phyloP scores from a whole-genome alignment of 2,329 filamentous ascomycete species.

The Aurifilum marmelostoma region DNA sequence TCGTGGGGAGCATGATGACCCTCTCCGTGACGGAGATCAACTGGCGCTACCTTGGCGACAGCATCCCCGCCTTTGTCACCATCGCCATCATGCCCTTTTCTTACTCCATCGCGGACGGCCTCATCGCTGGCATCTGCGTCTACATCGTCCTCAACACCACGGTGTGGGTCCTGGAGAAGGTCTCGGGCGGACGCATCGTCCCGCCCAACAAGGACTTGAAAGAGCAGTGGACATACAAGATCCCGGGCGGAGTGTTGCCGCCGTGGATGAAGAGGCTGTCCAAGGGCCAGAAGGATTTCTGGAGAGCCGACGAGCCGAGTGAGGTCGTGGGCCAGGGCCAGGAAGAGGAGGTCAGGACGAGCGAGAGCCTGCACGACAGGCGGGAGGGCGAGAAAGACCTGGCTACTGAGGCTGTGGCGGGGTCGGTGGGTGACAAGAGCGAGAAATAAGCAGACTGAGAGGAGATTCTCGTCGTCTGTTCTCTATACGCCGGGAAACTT shows the following conservation, averaged over 20 bases:
- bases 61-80: slow-evolving; percentile 81
- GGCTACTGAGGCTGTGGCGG: slow-evolving; percentile 16
- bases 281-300: slow-evolving; percentile 74
- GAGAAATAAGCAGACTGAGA: neutral
- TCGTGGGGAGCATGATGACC: slow-evolving; percentile 89
- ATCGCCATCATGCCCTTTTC: slow-evolving; percentile 88
- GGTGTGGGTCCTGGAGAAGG: slow-evolving; percentile 70
- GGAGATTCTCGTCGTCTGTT: neutral
- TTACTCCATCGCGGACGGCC: slow-evolving; percentile 84
- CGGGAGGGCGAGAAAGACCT: slow-evolving; percentile 18
- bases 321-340: slow-evolving; percentile 18
- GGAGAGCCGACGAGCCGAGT: slow-evolving; percentile 50
- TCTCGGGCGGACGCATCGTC: slow-evolving; percentile 69
- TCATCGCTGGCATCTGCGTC: slow-evolving; percentile 78
- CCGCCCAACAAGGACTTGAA: slow-evolving; percentile 77
- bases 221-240: slow-evolving; percentile 78
- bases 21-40: slow-evolving; percentile 81
- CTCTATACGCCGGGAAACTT: neutral
- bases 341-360: slow-evolving; percentile 16
- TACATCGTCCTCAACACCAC: slow-evolving; percentile 76
- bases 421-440: slow-evolving; percentile 9
- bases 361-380: slow-evolving; percentile 14
- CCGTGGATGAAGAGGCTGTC: slow-evolving; percentile 67
- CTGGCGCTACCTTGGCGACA: slow-evolving; percentile 84
- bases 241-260: slow-evolving; percentile 75